These are phyloP conservation scores for Pleurotus tuber-regium DNA, from an alignment of 768 basidiomycete species.

Conservation along the genomic window DNA sequence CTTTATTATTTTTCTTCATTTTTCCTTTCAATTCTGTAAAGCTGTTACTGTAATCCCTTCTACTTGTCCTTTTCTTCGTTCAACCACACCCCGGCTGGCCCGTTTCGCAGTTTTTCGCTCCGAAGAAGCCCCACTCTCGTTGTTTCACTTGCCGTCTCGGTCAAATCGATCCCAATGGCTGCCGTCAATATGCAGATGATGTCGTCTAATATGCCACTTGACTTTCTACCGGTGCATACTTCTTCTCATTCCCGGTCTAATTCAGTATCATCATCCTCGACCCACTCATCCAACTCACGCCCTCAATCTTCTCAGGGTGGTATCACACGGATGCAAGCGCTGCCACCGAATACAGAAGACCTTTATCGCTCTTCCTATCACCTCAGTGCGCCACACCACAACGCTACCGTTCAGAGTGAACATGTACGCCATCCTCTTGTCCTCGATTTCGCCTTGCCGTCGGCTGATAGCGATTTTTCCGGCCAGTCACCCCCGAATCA, in stretches of 20 bases:
- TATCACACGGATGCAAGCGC: slow-evolving; percentile 49
- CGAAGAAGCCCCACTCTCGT: too few species aligned
- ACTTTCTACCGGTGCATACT: slow-evolving; percentile 61
- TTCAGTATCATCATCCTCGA: slow-evolving; percentile 75
- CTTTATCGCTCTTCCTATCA: slow-evolving; percentile 68
- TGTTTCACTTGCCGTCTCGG: too few species aligned
- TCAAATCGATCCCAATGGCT: slow-evolving; percentile 58
- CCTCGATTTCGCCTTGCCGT: slow-evolving; percentile 11
- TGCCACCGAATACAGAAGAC: slow-evolving; percentile 61
- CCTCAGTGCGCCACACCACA: slow-evolving; percentile 36
- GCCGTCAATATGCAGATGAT: slow-evolving; percentile 75
- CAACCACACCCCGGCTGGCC: slow-evolving; percentile 59
- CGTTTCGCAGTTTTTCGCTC: too few species aligned
- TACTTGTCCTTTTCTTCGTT: slow-evolving; percentile 23
- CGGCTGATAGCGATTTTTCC: slow-evolving; percentile 24
- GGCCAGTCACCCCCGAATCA: slow-evolving; percentile 73
- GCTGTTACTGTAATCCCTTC: slow-evolving; percentile 20
- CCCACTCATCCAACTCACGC: slow-evolving; percentile 69
- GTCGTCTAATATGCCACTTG: slow-evolving; percentile 63
- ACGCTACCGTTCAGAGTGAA: slow-evolving; percentile 42
- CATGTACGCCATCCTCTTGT: slow-evolving; percentile 34
- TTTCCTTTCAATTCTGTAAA: too few species aligned
- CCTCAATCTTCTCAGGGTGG: slow-evolving; percentile 77
- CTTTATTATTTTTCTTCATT: slow-evolving; percentile 25
- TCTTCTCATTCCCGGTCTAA: slow-evolving; percentile 72